Evolutionary conservation across 2,329 filamentous ascomycete species (phyloP).

Genomic region (Magnaporthales sp.): DNA sequence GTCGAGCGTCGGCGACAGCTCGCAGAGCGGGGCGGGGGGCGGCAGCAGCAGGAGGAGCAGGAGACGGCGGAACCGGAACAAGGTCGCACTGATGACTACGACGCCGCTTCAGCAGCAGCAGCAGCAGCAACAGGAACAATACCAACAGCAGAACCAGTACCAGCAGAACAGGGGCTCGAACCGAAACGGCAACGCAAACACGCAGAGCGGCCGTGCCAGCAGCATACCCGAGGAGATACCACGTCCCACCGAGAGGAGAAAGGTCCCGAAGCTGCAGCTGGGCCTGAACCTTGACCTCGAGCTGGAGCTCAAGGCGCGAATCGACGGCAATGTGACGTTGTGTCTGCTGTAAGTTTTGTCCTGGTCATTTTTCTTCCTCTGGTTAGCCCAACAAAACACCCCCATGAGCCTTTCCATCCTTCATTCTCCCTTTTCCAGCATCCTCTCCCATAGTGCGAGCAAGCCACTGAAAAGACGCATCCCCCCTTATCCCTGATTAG

Average conservation of each 20-base stretch:
- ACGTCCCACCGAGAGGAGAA: slow-evolving; percentile 19
- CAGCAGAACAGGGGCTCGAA: not conserved
- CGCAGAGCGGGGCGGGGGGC: slow-evolving; percentile 4
- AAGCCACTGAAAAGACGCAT: not conserved
- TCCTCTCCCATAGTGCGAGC: not conserved
- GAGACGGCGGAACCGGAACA: slow-evolving; percentile 4
- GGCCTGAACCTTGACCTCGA: slow-evolving; percentile 62
- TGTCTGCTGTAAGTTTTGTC: slow-evolving; percentile 50
- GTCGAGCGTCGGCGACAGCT: slow-evolving; percentile 10
- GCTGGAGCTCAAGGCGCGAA: slow-evolving; percentile 71
- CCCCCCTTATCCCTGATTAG: not conserved
- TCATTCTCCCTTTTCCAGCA: too few relatives aligned
- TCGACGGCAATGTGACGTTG: slow-evolving; percentile 66
- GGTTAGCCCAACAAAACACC: not conserved
- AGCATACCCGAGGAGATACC: slow-evolving; percentile 9
- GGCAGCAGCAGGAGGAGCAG: slow-evolving; percentile 9
- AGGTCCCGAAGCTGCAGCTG: slow-evolving; percentile 18
- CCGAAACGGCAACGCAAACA: not conserved
- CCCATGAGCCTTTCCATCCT: not conserved
- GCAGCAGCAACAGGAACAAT: slow-evolving; percentile 6
- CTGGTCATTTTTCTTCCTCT: not conserved
- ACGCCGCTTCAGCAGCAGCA: not conserved
- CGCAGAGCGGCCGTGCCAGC: slow-evolving; percentile 1
- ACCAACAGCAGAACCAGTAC: not conserved
- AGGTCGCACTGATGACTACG: not conserved